Evolutionary conservation across 768 basidiomycete species (phyloP).

Genomic region (Favolaschia claudopus): DNA sequence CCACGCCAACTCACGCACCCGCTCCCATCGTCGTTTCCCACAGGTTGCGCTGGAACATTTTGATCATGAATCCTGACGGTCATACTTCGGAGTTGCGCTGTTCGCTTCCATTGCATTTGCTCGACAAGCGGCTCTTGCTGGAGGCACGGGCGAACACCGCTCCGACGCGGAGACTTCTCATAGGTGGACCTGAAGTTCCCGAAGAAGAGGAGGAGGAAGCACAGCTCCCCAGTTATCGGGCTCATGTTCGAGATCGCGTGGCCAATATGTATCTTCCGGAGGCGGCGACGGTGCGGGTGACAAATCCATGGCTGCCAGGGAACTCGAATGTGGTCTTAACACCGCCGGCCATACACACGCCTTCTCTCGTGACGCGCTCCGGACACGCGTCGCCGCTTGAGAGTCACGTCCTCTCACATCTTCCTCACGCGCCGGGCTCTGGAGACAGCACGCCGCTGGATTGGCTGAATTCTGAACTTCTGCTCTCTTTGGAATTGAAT

Average conservation of each 20-base stretch:
- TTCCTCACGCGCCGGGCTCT: constrained; percentile 56
- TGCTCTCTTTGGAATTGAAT: constrained; percentile 61
- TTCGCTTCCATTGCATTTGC: constrained; percentile 87
- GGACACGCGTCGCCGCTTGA: constrained; percentile 50
- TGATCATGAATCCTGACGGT: constrained; percentile 86
- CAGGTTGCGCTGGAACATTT: constrained; percentile 81
- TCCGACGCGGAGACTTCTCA: constrained; percentile 76
- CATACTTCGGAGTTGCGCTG: constrained; percentile 96
- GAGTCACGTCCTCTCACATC: constrained; percentile 45
- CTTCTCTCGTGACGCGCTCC: constrained; percentile 32
- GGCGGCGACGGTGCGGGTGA: constrained; percentile 64
- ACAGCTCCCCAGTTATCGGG: constrained; percentile 87
- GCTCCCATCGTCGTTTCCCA: constrained; percentile 82
- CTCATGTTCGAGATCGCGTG: constrained; percentile 91
- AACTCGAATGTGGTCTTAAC: constrained; percentile 47
- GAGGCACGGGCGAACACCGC: constrained; percentile 79
- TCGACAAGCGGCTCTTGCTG: constrained; percentile 73
- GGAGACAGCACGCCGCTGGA: constrained; percentile 62
- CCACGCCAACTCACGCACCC: constrained; percentile 75
- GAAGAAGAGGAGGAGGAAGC: constrained; percentile 63
- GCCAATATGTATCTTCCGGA: constrained; percentile 79
- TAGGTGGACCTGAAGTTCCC: constrained; percentile 48
- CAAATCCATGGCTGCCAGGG: constrained; percentile 74
- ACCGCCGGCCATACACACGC: constrained; percentile 22
- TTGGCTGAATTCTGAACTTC: constrained; percentile 87